Conservation (phyloP, 1,284 basidiomycete genomes). For the Trichosporon asahii region DNA sequence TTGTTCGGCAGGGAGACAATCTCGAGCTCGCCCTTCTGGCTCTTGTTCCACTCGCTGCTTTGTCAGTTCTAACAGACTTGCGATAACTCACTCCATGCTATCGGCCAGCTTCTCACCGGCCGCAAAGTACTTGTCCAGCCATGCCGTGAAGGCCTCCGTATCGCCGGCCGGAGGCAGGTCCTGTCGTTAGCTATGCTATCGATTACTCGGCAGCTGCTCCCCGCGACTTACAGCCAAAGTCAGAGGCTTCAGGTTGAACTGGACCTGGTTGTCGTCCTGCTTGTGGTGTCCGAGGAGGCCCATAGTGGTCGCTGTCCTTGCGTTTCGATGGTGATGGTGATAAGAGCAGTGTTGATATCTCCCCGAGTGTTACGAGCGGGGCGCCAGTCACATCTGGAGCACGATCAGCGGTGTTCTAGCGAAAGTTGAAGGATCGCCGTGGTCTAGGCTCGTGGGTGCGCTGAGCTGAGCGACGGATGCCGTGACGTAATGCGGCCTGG, state of each 20-base stretch:
- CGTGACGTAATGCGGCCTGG: not conserved
- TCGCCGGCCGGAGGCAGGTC: constrained; percentile 32
- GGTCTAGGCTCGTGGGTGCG: not conserved
- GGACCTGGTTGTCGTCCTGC: not conserved
- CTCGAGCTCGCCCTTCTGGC: constrained; percentile 32
- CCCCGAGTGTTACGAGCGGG: not conserved
- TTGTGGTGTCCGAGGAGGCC: constrained; percentile 2
- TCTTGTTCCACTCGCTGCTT: constrained; percentile 35
- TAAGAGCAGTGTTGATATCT: not conserved
- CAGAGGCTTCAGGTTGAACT: constrained; percentile 26
- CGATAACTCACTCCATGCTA: constrained; percentile 36
- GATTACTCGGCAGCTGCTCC: too few relatives aligned
- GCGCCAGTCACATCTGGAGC: not conserved
- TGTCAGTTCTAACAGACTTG: not conserved
- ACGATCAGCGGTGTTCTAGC: not conserved
- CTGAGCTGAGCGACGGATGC: not conserved
- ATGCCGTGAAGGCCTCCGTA: constrained; percentile 31
- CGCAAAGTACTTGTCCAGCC: constrained; percentile 36
- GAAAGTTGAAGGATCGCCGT: not conserved
- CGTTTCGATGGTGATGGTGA: not conserved
- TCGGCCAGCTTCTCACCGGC: constrained; percentile 29
- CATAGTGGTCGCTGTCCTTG: not conserved
- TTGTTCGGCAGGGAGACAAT: constrained; percentile 29
- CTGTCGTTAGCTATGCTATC: constrained; percentile 19
- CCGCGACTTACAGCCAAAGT: constrained; percentile 8